Percentiles rank a stretch among this genome's conserved stretches.
phyloP scores from a whole-genome alignment of 495 filamentous ascomycete species.

The Xylaria sp. region DNA sequence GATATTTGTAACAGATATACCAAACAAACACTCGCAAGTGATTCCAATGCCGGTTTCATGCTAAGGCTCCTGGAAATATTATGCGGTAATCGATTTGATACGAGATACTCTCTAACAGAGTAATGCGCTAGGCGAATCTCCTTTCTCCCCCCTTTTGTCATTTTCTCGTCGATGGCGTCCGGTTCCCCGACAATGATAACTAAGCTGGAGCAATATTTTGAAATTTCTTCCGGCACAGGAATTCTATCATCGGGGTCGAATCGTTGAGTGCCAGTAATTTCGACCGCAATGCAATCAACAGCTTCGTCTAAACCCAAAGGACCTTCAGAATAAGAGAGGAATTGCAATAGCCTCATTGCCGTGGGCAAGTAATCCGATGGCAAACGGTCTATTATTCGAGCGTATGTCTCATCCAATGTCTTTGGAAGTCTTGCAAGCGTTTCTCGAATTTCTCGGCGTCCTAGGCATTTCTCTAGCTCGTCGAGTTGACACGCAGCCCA shows the following conservation, averaged over 20 bases:
- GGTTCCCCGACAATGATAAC: background rate
- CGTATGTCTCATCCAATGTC: slow-evolving; percentile 6
- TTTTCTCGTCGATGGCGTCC: background rate
- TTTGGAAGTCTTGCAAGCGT: background rate
- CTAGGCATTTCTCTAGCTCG: slow-evolving; percentile 6
- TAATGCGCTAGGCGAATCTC: background rate
- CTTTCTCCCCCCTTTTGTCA: too few relatives aligned
- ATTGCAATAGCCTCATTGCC: background rate
- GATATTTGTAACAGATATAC: background rate
- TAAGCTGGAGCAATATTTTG: slow-evolving; percentile 1
- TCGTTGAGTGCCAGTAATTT: background rate
- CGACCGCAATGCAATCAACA: background rate
- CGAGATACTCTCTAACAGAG: slow-evolving; percentile 5
- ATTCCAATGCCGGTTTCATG: background rate
- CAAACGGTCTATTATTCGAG: background rate
- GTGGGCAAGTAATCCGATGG: background rate
- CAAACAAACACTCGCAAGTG: background rate
- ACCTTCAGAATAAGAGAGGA: slow-evolving; percentile 5
- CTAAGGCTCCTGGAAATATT: background rate
- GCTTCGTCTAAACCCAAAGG: background rate
- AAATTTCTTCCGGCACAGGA: background rate
- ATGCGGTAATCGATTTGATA: background rate
- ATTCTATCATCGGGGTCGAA: background rate
- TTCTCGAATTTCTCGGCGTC: background rate
- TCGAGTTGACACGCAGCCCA: slow-evolving; percentile 19